A percentile compares a stretch with the other conserved stretches of the same genome.
These are phyloP conservation scores for Colletotrichum cereale DNA, from an alignment of 2,329 filamentous ascomycete genomes.

Conservation along the genomic window DNA sequence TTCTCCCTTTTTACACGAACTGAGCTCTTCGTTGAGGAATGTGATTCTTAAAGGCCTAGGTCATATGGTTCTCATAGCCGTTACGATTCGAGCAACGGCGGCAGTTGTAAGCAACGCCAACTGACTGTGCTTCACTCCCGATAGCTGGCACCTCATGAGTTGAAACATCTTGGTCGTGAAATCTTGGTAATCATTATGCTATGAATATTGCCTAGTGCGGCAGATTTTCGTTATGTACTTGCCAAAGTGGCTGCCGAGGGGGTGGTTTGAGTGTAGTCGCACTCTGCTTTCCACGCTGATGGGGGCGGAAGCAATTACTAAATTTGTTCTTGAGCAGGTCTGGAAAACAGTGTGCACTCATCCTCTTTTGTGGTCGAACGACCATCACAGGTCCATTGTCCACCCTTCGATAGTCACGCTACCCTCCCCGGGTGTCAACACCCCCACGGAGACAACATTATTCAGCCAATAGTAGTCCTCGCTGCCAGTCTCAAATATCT, in stretches of 20 bases:
- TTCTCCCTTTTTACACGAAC: fast-evolving
- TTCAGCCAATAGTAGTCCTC: slow-evolving; percentile 55
- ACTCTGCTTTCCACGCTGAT: neutral
- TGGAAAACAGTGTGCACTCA: neutral
- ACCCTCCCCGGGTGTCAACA: neutral
- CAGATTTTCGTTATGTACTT: no score
- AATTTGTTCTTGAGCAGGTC: neutral
- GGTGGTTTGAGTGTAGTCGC: neutral
- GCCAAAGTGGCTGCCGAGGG: no score
- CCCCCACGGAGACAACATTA: slow-evolving; percentile 5
- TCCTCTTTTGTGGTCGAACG: neutral
- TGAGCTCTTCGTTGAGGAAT: neutral
- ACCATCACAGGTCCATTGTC: neutral
- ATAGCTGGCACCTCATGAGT: neutral
- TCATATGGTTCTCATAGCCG: no score
- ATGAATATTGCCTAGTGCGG: neutral
- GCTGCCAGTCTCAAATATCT: slow-evolving; percentile 51
- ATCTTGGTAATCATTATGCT: neutral
- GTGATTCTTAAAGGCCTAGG: no score
- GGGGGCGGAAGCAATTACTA: neutral
- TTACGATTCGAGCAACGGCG: no score
- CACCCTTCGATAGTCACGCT: slow-evolving; percentile 5
- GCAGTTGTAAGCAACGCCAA: neutral
- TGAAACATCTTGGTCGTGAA: neutral
- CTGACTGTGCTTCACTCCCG: neutral